A percentile compares a stretch with the other conserved stretches of the same genome.
Evolutionary conservation across 768 basidiomycete species (phyloP).

Genomic region (Peribolospora baueri): DNA sequence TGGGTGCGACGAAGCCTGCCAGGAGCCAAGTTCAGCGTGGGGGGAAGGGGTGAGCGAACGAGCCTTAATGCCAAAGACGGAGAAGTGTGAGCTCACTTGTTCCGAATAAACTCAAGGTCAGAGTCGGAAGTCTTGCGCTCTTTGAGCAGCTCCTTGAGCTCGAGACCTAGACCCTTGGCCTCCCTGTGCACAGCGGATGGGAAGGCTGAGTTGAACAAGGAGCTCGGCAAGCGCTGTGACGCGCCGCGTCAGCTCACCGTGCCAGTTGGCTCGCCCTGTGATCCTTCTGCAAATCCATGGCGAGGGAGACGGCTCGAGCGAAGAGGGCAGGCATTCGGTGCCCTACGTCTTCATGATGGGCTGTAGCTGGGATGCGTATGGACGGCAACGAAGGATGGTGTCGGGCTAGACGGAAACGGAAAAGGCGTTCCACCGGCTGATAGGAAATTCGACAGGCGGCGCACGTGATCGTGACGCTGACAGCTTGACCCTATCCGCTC

Average conservation of each 20-base stretch:
- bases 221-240: neutral
- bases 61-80: neutral
- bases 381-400: too few species aligned
- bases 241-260: neutral
- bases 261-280: neutral
- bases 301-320: too few species aligned
- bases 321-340: too few species aligned
- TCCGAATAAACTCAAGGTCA: constrained; percentile 64
- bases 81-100: constrained; percentile 35
- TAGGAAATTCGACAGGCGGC: too few species aligned
- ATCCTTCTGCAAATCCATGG: too few species aligned
- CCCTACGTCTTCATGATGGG: too few species aligned
- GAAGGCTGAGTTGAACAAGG: neutral
- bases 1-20: constrained; percentile 44
- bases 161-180: constrained; percentile 48
- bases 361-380: too few species aligned
- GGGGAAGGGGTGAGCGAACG: neutral
- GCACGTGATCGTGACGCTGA: too few species aligned
- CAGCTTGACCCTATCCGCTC: too few species aligned
- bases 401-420: too few species aligned
- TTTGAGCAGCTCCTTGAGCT: constrained; percentile 45
- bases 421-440: too few species aligned
- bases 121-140: constrained; percentile 48
- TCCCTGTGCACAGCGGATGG: constrained; percentile 29
- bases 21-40: neutral